phyloP scores from a whole-genome alignment of 371 early-diverging fungal species.

The Blastocladiella emersonii region DNA sequence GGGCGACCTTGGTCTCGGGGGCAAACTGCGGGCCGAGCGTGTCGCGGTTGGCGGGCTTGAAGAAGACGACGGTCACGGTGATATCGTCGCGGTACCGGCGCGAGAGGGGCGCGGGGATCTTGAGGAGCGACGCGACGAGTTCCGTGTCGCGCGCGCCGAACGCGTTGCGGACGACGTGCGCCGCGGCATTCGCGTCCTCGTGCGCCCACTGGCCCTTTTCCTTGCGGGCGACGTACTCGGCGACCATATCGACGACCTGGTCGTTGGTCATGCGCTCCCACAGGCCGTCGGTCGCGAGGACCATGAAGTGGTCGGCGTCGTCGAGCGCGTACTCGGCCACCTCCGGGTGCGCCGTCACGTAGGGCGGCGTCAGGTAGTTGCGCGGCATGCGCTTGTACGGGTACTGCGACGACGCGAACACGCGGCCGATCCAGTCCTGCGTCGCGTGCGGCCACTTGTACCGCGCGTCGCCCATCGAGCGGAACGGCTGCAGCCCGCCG shows the following conservation, averaged over 20 bases:
- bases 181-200: slow-evolving; percentile 63
- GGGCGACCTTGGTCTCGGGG: too few relatives aligned
- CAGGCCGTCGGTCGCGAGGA: slow-evolving; percentile 87
- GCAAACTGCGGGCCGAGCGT: slow-evolving; percentile 7
- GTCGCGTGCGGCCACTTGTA: slow-evolving; percentile 33
- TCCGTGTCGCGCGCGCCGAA: slow-evolving; percentile 36
- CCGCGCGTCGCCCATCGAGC: slow-evolving; percentile 66
- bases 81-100: slow-evolving; percentile 88
- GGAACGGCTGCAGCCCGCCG: slow-evolving; percentile 60
- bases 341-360: slow-evolving; percentile 79
- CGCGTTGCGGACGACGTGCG: slow-evolving; percentile 70
- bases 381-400: slow-evolving; percentile 41
- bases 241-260: slow-evolving; percentile 47
- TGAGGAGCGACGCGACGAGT: slow-evolving; percentile 24
- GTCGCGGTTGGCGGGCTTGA: slow-evolving; percentile 21
- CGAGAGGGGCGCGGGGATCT: slow-evolving; percentile 39
- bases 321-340: slow-evolving; percentile 22
- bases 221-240: slow-evolving; percentile 12
- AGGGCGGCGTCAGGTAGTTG: slow-evolving; percentile 75
- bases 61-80: slow-evolving; percentile 72
- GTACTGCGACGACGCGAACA: slow-evolving; percentile 7
- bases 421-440: slow-evolving; percentile 4
- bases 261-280: slow-evolving; percentile 73
- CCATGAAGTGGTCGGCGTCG: slow-evolving; percentile 10
- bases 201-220: slow-evolving; percentile 4